phyloP scores from a whole-genome alignment of 768 basidiomycete genomes.

The Gloeostereum incarnatum region DNA sequence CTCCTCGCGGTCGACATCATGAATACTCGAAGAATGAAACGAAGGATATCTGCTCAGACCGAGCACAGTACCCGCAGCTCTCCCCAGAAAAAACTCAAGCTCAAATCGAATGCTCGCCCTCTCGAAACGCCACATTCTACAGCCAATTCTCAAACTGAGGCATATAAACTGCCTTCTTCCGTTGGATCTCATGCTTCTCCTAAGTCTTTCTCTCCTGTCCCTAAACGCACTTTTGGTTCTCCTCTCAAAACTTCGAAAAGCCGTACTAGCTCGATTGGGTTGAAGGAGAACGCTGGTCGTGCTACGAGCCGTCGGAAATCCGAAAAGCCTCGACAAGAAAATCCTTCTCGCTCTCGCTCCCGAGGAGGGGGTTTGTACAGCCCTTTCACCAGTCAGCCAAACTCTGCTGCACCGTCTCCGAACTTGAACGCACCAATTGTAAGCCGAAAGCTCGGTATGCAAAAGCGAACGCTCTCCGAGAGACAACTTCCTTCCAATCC shows the following conservation, averaged over 20 bases:
- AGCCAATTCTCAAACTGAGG: constrained; percentile 16
- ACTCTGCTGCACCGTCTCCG: constrained; percentile 28
- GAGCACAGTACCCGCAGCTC: too few relatives aligned
- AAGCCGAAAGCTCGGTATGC: constrained; percentile 14
- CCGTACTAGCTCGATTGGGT: constrained; percentile 13
- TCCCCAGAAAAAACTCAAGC: constrained; percentile 1
- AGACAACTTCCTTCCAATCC: constrained; percentile 11
- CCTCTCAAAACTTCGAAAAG: constrained; percentile 18
- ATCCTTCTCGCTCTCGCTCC: constrained; percentile 8
- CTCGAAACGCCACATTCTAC: constrained; percentile 16
- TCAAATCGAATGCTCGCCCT: too few relatives aligned
- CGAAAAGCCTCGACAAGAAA: constrained; percentile 5
- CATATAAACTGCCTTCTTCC: constrained; percentile 13
- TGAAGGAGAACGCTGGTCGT: constrained; percentile 11
- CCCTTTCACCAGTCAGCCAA: constrained; percentile 36
- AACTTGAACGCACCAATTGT: constrained; percentile 13
- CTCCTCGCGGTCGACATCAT: too few relatives aligned
- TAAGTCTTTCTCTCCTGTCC: constrained; percentile 34
- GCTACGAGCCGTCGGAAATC: constrained; percentile 1
- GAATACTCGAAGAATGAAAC: too few relatives aligned
- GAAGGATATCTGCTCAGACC: too few relatives aligned
- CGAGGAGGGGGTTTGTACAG: constrained; percentile 21
- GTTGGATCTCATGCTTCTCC: constrained; percentile 13
- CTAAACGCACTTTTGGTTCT: constrained; percentile 19
- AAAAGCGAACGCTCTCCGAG: constrained; percentile 31